phyloP scores from a whole-genome alignment of 2,329 filamentous ascomycete species.

The Colletotrichum sp. region DNA sequence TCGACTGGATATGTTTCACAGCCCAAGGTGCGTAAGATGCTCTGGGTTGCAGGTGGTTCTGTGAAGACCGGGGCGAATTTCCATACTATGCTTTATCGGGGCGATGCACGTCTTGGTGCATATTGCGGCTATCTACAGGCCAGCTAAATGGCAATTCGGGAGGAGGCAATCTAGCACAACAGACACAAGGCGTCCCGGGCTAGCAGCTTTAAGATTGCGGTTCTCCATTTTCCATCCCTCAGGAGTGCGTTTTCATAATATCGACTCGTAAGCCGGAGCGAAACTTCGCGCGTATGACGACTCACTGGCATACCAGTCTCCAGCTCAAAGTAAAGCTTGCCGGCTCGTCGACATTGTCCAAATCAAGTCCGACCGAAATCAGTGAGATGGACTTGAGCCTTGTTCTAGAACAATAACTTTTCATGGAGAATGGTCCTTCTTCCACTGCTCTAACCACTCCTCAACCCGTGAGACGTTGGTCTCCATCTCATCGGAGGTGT shows the following conservation, averaged over 20 bases:
- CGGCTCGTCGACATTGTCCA: not conserved
- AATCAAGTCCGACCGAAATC: not conserved
- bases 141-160: not conserved
- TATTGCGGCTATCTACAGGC: not conserved
- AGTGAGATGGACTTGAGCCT: not conserved
- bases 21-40: not conserved
- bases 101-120: not conserved
- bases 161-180: not conserved
- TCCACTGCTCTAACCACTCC: constrained; percentile 85
- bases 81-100: not conserved
- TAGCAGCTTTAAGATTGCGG: not conserved
- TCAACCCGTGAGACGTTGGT: constrained; percentile 85
- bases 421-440: constrained; percentile 51
- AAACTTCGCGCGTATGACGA: not conserved
- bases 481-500: constrained; percentile 84
- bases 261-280: not conserved
- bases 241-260: not conserved
- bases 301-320: not conserved
- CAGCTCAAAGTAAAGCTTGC: not conserved
- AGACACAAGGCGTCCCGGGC: not conserved
- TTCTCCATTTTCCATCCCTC: not conserved
- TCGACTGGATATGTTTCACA: not conserved
- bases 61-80: not conserved
- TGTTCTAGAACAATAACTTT: not conserved
- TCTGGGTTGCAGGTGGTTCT: not conserved